These are phyloP conservation scores for Plasmodium blacklocki DNA, from an alignment of 169 alveolate species.

Conservation along the genomic window DNA sequence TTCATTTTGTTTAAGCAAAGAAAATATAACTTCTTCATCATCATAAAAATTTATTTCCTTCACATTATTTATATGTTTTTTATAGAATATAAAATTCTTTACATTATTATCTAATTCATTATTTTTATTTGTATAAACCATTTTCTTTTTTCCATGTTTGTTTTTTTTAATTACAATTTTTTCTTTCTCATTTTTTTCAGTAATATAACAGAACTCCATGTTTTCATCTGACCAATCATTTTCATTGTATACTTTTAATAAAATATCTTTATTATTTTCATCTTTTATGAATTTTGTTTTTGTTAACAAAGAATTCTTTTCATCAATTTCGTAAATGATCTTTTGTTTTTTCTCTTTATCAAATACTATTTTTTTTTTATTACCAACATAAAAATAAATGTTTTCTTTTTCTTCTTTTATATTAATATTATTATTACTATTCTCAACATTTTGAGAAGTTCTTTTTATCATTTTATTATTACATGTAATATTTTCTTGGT, in stretches of 20 bases:
- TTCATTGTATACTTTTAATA: slow-evolving; percentile 9
- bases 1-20: not conserved
- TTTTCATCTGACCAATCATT: slow-evolving; percentile 53
- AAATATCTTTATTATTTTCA: slow-evolving; percentile 13
- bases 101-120: slow-evolving; percentile 11
- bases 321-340: slow-evolving; percentile 23
- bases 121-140: not conserved
- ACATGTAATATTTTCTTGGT: not conserved
- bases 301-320: slow-evolving; percentile 5
- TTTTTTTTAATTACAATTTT: slow-evolving; percentile 24
- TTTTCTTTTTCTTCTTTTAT: not conserved
- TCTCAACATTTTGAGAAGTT: too few species aligned
- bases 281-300: slow-evolving; percentile 13
- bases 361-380: slow-evolving; percentile 36
- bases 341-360: slow-evolving; percentile 43
- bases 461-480: not conserved
- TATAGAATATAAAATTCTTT: slow-evolving; percentile 11
- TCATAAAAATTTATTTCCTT: slow-evolving; percentile 29
- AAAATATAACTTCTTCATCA: slow-evolving; percentile 21
- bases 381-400: slow-evolving; percentile 29
- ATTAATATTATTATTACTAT: too few species aligned
- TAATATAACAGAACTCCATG: slow-evolving; percentile 32
- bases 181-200: slow-evolving; percentile 27
- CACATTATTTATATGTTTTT: not conserved
- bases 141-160: slow-evolving; percentile 8